Conservation (phyloP, 306 rosid species). For the Cicer yamashitae region DNA sequence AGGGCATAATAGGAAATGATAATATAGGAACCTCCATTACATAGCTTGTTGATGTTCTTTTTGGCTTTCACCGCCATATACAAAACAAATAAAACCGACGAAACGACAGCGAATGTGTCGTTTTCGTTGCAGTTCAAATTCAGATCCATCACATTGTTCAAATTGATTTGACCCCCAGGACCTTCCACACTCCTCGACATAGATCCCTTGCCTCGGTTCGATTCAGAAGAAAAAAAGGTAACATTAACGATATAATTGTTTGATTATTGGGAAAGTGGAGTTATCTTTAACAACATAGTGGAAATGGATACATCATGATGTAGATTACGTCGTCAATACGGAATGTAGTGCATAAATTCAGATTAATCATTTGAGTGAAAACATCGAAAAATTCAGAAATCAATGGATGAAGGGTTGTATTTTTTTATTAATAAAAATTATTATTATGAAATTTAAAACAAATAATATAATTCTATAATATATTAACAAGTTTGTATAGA, state of each 20-base stretch:
- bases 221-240: slow-evolving; percentile 6
- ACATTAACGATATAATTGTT: neutral
- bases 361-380: too few species aligned
- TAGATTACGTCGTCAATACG: slow-evolving; percentile 15
- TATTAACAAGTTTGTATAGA: too few species aligned
- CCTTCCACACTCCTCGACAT: slow-evolving; percentile 5
- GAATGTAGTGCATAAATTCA: neutral
- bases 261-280: slow-evolving; percentile 2
- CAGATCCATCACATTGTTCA: slow-evolving; percentile 8
- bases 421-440: too few species aligned
- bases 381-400: too few species aligned
- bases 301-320: neutral
- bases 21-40: slow-evolving; percentile 54
- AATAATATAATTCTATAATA: too few species aligned
- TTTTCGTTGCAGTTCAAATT: slow-evolving; percentile 56
- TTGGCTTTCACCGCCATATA: slow-evolving; percentile 59
- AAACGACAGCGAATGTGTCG: slow-evolving; percentile 54
- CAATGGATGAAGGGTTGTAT: too few species aligned
- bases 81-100: slow-evolving; percentile 59
- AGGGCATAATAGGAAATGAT: slow-evolving; percentile 66
- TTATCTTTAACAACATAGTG: neutral
- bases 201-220: neutral
- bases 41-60: slow-evolving; percentile 63
- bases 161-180: slow-evolving; percentile 7
- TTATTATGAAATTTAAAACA: too few species aligned